Base-by-base conservation (phyloP, 2,329 filamentous ascomycete genomes). In the Penicillium sp. region DNA sequence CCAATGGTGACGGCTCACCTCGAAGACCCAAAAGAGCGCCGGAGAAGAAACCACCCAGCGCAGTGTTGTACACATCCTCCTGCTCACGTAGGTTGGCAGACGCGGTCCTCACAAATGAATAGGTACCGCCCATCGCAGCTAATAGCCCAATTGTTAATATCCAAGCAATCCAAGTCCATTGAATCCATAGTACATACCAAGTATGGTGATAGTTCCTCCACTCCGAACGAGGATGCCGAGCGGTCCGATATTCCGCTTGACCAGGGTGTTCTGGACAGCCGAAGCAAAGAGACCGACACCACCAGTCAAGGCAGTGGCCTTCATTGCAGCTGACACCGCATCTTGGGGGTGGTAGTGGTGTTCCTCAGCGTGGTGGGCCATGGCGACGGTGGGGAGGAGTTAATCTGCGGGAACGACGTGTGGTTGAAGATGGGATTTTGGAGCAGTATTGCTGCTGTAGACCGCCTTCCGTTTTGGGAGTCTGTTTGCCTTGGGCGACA, bases 81-180 rank as follows among this genome's bases (percentile, higher is more conserved):
- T 84, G 87, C 66, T 88, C 75, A 57, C 88, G 82, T 50, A 95
- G 71, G 69, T 95, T 95, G 64, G 86, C 85, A 30, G 83, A 75
- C 33, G 85, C 84, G 53, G 75, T 76, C 54, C 77, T 81, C 54
- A 81, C 75, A 71, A 95, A 95, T 55, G 79, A 76, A 67, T 87
- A 94, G 45, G 82, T 75, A 56, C 78, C 80, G 57, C 85, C 84
- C 65, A 81, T 78, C 27, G 79, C 77, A 58, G 80, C 85, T 89
- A 54, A 36, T 52, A 31, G 31, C 17, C 15, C 13, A 14, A 10
- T 16, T 6, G 9, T 44, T 37, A 54, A 47, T 30, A 39, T 37
- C 39, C n/a, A n/a, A 32, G 10, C n/a, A 7, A 3, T 11, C 12
- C 2, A 39, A 12, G 20, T 12, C 30, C 7, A 31, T 51, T 39